Evolutionary conservation across 192 early-diverging fungal species (phyloP).

Genomic region (Globomyces pollinis-pini): DNA sequence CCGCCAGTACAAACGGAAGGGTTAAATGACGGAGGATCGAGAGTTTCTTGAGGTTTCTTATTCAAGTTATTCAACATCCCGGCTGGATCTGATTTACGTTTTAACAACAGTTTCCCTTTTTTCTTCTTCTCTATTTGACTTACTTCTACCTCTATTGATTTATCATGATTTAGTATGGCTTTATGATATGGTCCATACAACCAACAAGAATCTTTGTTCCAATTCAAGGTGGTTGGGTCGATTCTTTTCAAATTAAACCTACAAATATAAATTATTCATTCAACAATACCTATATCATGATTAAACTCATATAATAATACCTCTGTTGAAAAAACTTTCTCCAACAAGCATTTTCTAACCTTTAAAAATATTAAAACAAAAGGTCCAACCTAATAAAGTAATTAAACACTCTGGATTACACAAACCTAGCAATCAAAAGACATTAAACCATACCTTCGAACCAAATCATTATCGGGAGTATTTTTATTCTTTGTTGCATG

Average conservation of each 20-base stretch:
- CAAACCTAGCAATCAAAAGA: background rate
- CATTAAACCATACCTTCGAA: background rate
- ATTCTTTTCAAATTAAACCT: constrained; percentile 8
- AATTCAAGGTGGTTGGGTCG: background rate
- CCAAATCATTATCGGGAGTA: background rate
- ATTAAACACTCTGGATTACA: too few species aligned
- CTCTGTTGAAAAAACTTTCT: constrained; percentile 10
- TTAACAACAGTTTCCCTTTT: background rate
- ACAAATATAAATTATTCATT: too few species aligned
- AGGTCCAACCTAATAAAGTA: too few species aligned
- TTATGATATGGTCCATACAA: background rate
- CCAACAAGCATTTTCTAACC: constrained; percentile 12
- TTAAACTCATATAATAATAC: too few species aligned
- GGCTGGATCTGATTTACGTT: background rate
- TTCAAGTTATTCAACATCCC: too few species aligned
- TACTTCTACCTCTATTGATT: background rate
- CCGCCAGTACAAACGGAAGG: too few species aligned
- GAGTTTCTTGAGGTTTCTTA: too few species aligned
- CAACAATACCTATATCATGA: too few species aligned
- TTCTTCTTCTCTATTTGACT: background rate
- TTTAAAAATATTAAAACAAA: too few species aligned
- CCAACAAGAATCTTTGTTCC: constrained; percentile 5
- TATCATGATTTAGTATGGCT: background rate
- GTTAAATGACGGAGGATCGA: too few species aligned
- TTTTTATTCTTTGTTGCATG: background rate